These are phyloP conservation scores for Corynascus novoguineensis DNA, from an alignment of 495 filamentous ascomycete species.

Conservation along the genomic window DNA sequence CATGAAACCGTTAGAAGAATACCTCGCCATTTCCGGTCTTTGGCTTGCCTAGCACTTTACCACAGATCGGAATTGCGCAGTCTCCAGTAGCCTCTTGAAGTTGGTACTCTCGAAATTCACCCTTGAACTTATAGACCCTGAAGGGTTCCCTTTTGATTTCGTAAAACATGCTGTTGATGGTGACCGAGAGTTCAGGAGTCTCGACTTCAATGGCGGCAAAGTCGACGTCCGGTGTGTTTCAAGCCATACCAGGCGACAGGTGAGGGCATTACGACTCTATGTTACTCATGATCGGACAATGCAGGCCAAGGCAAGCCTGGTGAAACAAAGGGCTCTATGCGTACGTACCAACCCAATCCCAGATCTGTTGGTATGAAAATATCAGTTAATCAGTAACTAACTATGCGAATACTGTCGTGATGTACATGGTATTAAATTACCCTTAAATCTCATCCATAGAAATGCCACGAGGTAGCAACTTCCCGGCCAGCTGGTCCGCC, in stretches of 20 bases:
- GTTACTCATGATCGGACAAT: no score
- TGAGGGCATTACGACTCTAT: no score
- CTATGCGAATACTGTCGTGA: no score
- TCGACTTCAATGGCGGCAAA: not conserved
- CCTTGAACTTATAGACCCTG: constrained; percentile 1
- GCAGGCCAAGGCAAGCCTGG: no score
- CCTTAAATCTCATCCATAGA: no score
- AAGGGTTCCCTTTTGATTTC: not conserved
- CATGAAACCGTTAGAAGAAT: not conserved
- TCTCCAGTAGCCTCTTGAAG: constrained; percentile 8
- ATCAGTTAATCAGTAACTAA: no score
- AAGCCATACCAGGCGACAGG: not conserved
- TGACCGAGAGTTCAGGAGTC: not conserved
- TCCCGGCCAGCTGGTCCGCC: not conserved
- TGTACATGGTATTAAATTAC: no score
- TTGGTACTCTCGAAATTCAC: constrained; percentile 4
- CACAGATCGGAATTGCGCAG: constrained; percentile 8
- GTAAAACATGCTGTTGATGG: not conserved
- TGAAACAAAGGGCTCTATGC: no score
- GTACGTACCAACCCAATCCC: no score
- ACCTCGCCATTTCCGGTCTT: constrained; percentile 1
- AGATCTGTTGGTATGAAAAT: no score
- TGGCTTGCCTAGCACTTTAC: constrained; percentile 1
- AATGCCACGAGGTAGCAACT: no score
- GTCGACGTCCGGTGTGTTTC: constrained; percentile 9